Conservation (phyloP, 1,284 basidiomycete species). For the Puccinia horiana region DNA sequence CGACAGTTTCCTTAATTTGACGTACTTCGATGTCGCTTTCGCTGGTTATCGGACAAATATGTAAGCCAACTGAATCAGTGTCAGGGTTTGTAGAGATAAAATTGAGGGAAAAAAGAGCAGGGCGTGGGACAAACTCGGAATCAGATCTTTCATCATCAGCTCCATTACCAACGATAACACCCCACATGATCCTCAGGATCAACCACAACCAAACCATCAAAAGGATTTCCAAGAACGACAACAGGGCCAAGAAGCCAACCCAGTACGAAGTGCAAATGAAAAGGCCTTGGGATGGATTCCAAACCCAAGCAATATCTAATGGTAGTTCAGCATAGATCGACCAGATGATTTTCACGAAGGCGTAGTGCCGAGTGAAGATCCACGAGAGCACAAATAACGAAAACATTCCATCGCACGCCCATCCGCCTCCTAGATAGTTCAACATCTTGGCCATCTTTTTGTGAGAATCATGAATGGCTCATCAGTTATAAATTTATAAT, state of each 20-base stretch:
- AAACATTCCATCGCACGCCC: slow-evolving; percentile 23
- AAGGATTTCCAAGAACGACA: slow-evolving; percentile 25
- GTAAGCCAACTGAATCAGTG: not conserved
- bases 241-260: not conserved
- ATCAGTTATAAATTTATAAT: not conserved
- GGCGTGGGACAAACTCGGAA: slow-evolving; percentile 30
- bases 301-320: slow-evolving; percentile 12
- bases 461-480: not conserved
- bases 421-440: slow-evolving; percentile 28
- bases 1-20: not conserved
- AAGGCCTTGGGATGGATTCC: not conserved
- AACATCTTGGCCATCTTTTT: slow-evolving; percentile 35
- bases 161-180: slow-evolving; percentile 34
- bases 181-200: slow-evolving; percentile 39
- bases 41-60: not conserved
- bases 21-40: slow-evolving; percentile 18
- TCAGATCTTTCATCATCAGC: slow-evolving; percentile 32
- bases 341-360: slow-evolving; percentile 39
- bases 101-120: not conserved
- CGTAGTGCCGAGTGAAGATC: slow-evolving; percentile 39
- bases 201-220: slow-evolving; percentile 32
- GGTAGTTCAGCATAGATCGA: slow-evolving; percentile 34
- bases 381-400: slow-evolving; percentile 36
- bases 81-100: not conserved
- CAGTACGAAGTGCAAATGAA: not conserved